Conservation (phyloP, 805 yeast genomes). For the Nakazawaea molendinolei region DNA sequence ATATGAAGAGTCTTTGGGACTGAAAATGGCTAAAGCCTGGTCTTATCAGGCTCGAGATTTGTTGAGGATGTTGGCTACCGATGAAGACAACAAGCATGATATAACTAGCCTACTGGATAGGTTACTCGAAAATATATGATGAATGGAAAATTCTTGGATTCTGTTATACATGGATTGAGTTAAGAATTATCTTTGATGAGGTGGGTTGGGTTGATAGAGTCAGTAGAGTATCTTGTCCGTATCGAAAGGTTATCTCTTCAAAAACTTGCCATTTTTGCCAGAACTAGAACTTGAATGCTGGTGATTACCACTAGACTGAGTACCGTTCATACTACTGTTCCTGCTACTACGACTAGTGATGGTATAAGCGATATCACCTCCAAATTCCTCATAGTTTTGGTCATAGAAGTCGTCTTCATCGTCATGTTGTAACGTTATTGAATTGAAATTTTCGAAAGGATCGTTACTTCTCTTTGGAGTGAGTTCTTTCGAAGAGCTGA, state of each 20-base stretch:
- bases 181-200: neutral
- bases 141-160: conserved; percentile 14
- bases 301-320: neutral
- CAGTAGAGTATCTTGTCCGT: neutral
- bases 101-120: no score
- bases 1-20: conserved; percentile 17
- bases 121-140: conserved; percentile 2
- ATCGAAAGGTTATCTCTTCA: conserved; percentile 18
- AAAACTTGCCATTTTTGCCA: conserved; percentile 18
- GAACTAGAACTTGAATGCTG: conserved; percentile 21
- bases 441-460: conserved; percentile 81
- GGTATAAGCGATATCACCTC: conserved; percentile 53
- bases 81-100: no score
- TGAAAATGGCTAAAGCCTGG: conserved; percentile 5
- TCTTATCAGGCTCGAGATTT: conserved; percentile 9
- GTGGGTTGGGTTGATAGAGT: conserved; percentile 1
- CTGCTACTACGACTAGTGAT: conserved; percentile 28
- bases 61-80: conserved; percentile 8
- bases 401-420: conserved; percentile 41
- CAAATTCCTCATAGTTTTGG: conserved; percentile 36
- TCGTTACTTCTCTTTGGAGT: conserved; percentile 28
- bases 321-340: conserved; percentile 5
- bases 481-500: neutral
- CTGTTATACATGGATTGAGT: conserved; percentile 17
- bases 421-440: conserved; percentile 78